A percentile compares a stretch with the other conserved stretches of the same genome.
Evolutionary conservation across 306 rosid genomes (phyloP).

Genomic region (Cyclanthera cordifolia): DNA sequence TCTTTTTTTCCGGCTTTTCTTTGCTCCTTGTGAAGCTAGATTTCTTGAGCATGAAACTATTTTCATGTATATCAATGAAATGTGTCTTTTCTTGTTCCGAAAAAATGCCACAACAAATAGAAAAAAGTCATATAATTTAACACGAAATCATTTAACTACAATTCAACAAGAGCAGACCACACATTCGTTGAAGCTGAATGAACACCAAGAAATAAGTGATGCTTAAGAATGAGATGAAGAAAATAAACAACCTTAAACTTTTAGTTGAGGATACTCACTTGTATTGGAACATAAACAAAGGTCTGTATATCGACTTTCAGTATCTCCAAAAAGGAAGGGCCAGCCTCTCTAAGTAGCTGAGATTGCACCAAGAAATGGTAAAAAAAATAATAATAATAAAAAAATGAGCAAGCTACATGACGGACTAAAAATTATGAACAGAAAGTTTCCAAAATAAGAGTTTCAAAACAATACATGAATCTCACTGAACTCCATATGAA

Average conservation of each 20-base stretch:
- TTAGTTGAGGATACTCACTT: conserved; percentile 38
- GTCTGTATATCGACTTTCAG: conserved; percentile 71
- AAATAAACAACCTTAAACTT: conserved; percentile 15
- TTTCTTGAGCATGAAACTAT: too few relatives aligned
- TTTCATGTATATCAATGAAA: too few relatives aligned
- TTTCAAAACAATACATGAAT: conserved; percentile 69
- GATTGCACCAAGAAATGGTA: background rate
- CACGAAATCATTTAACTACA: background rate
- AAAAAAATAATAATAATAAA: background rate
- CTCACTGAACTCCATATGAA: conserved; percentile 85
- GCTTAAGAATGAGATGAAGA: background rate
- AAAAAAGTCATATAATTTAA: background rate
- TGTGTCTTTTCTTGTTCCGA: too few relatives aligned
- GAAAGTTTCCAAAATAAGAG: conserved; percentile 23
- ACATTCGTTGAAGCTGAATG: background rate
- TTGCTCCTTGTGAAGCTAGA: too few relatives aligned
- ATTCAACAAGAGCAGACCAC: background rate
- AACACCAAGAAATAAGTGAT: background rate
- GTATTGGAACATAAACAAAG: conserved; percentile 62
- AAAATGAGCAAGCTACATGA: conserved; percentile 16
- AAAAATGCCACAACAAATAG: background rate
- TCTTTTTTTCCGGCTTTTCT: too few relatives aligned
- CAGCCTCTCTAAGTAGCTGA: conserved; percentile 80
- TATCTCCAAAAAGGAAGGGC: conserved; percentile 83
- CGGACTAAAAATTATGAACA: background rate